phyloP scores from a whole-genome alignment of 2,329 filamentous ascomycete species.

The Calonectria leucothoes region DNA sequence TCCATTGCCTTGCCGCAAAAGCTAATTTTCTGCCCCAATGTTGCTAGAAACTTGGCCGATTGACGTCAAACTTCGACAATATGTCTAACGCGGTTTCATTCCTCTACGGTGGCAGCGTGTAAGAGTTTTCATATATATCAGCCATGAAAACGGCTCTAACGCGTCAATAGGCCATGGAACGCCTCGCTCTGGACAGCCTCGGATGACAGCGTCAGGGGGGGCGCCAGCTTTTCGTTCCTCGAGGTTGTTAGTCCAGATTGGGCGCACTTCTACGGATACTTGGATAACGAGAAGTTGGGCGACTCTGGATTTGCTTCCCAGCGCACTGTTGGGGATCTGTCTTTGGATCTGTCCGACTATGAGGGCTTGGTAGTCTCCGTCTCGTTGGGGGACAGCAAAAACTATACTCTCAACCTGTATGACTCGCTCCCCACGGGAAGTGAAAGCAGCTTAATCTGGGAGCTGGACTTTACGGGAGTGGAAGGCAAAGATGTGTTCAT shows the following conservation, averaged over 20 bases:
- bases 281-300: not conserved
- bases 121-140: not conserved
- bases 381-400: not conserved
- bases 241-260: not conserved
- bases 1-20: not conserved
- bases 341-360: not conserved
- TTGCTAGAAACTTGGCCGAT: not conserved
- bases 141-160: not conserved
- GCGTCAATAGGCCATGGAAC: not conserved
- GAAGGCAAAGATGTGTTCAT: not conserved
- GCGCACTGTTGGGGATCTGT: not conserved
- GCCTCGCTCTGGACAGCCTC: not conserved
- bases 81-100: not conserved
- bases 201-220: slow-evolving; percentile 1
- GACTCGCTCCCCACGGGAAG: not conserved
- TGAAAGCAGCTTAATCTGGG: slow-evolving; percentile 1
- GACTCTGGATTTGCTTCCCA: slow-evolving; percentile 5
- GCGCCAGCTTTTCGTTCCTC: not conserved
- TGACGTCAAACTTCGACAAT: not conserved
- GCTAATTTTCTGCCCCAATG: not conserved
- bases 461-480: not conserved
- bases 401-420: not conserved
- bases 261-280: not conserved
- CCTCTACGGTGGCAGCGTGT: not conserved
- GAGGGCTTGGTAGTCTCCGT: not conserved